Percentiles rank a stretch among this genome's conserved stretches.
Evolutionary conservation across 2,329 filamentous ascomycete species (phyloP).

Genomic region (Talaromyces sp.): DNA sequence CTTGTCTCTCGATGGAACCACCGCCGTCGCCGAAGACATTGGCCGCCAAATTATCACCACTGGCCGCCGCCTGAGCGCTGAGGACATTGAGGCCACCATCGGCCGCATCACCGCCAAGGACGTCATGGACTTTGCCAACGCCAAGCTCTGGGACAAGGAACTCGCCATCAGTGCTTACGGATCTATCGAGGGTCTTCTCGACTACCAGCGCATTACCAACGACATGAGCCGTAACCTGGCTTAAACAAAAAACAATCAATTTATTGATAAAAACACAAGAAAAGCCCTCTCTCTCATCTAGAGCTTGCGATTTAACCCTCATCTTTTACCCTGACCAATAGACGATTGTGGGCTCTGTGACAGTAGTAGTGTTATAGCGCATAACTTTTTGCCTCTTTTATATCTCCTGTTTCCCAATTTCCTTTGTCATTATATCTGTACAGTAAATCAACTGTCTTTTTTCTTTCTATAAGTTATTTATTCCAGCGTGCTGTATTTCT

Average conservation of each 20-base stretch:
- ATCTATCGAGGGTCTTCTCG: constrained; percentile 76
- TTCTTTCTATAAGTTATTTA: constrained; percentile 1
- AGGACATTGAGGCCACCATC: constrained; percentile 91
- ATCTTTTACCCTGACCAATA: constrained; percentile 16
- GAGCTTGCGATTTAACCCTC: constrained; percentile 14
- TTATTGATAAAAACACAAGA: not conserved
- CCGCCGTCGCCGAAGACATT: constrained; percentile 95
- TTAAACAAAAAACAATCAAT: constrained; percentile 24
- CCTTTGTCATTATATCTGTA: constrained; percentile 17
- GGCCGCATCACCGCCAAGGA: constrained; percentile 89
- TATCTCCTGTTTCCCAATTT: constrained; percentile 6
- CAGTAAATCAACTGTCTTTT: constrained; percentile 20
- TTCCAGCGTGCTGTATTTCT: not conserved
- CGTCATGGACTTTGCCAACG: constrained; percentile 92
- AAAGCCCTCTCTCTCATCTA: constrained; percentile 7
- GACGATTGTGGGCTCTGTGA: constrained; percentile 18
- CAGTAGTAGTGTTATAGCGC: constrained; percentile 20
- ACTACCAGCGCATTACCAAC: constrained; percentile 56
- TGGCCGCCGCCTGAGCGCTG: constrained; percentile 82
- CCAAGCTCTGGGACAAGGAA: constrained; percentile 96
- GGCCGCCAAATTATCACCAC: constrained; percentile 98
- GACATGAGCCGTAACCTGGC: constrained; percentile 77
- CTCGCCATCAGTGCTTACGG: constrained; percentile 91
- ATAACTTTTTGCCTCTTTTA: constrained; percentile 15
- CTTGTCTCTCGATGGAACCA: constrained; percentile 94